These are phyloP conservation scores for Murraya paniculata DNA, from an alignment of 345 rosid species.

Conservation along the genomic window DNA sequence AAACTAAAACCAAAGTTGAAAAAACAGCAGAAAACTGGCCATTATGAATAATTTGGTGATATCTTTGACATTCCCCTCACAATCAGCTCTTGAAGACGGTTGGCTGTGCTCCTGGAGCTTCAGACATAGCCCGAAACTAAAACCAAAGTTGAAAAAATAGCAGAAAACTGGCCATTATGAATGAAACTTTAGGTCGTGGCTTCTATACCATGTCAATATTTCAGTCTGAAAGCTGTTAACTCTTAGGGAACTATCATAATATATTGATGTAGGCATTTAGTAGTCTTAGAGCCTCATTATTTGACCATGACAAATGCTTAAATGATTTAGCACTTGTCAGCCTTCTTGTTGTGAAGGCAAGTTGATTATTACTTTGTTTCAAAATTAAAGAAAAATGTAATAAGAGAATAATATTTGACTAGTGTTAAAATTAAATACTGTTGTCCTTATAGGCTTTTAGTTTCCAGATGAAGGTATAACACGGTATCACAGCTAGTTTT, in stretches of 20 bases:
- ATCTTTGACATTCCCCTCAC: neutral
- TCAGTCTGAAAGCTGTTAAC: neutral
- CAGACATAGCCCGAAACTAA: neutral
- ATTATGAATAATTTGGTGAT: neutral
- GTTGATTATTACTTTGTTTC: neutral
- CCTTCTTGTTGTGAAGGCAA: neutral
- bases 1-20: neutral
- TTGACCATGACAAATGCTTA: neutral
- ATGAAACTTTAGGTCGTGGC: neutral
- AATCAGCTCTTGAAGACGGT: neutral
- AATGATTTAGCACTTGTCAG: neutral
- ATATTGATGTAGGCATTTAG: neutral
- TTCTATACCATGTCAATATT: neutral
- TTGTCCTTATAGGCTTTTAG: neutral
- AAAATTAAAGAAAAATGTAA: neutral
- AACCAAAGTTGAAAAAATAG: neutral
- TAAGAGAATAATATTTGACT: neutral
- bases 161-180: neutral
- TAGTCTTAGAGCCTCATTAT: neutral
- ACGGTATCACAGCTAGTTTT: neutral
- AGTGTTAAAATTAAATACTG: too few relatives aligned
- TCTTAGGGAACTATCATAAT: neutral
- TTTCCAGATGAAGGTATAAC: neutral
- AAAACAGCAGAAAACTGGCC: neutral
- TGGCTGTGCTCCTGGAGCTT: neutral